These are phyloP conservation scores for grape (Vitis vinifera) DNA, from an alignment of 164 flowering plant genomes.

Conservation along the genomic window DNA sequence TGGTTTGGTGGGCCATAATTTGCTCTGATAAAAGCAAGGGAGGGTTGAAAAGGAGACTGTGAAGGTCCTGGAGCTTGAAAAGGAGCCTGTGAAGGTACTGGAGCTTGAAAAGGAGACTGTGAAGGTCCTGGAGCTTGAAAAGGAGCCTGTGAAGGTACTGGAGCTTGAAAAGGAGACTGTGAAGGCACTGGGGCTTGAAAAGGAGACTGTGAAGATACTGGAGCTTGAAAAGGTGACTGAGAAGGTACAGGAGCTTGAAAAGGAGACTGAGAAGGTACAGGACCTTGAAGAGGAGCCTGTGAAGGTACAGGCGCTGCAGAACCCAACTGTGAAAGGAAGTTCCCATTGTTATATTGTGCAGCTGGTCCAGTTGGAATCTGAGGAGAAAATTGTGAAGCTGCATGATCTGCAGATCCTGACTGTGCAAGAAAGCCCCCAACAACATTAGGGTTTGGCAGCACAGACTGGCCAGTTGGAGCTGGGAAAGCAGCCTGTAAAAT, in stretches of 20 bases:
- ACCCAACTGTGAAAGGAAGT: conserved; percentile 3
- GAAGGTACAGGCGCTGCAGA: conserved; percentile 1
- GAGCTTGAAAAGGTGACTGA: not conserved
- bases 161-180: not conserved
- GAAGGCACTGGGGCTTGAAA: too few species aligned
- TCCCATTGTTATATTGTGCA: conserved; percentile 9
- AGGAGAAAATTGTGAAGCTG: conserved; percentile 11
- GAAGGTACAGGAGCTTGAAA: too few species aligned
- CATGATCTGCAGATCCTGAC: conserved; percentile 18
- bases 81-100: conserved; percentile 26
- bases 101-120: conserved; percentile 4
- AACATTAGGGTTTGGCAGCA: conserved; percentile 19
- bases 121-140: conserved; percentile 27
- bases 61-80: conserved; percentile 25
- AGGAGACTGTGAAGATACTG: conserved; percentile 15
- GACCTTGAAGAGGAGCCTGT: conserved; percentile 12
- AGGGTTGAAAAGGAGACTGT: conserved; percentile 3
- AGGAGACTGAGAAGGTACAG: conserved; percentile 23
- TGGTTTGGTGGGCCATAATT: too few species aligned
- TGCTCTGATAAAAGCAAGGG: too few species aligned
- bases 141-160: conserved; percentile 11
- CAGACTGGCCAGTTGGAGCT: conserved; percentile 30
- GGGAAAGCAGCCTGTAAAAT: conserved; percentile 32
- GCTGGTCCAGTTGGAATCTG: conserved; percentile 21
- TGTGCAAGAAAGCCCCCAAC: conserved; percentile 30